A percentile compares a stretch with the other conserved stretches of the same genome.
Evolutionary conservation across 108 stramenopile species (phyloP).

Genomic region (Skeletonema tropicum): DNA sequence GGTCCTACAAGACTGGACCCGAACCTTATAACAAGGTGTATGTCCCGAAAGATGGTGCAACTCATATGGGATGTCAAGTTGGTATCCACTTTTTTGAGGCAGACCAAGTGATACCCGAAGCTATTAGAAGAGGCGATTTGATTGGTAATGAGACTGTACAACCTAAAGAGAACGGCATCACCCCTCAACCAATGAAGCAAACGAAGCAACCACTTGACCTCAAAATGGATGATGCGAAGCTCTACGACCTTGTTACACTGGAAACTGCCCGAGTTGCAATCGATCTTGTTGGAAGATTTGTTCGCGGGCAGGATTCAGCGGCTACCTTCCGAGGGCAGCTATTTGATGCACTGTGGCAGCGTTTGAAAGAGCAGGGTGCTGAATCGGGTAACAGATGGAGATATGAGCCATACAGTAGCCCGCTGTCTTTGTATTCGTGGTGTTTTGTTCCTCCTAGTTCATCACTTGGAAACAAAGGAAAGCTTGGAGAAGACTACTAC

Average conservation of each 20-base stretch:
- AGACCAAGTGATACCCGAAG: constrained; percentile 34
- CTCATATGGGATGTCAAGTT: constrained; percentile 31
- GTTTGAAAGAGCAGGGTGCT: constrained; percentile 32
- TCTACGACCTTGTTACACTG: constrained; percentile 27
- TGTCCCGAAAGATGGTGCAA: constrained; percentile 46
- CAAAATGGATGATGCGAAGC: constrained; percentile 31
- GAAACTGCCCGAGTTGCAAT: constrained; percentile 19
- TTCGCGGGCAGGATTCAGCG: constrained; percentile 16
- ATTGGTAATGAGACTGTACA: neutral
- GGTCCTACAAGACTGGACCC: constrained; percentile 43
- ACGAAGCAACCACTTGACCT: neutral
- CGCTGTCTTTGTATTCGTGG: constrained; percentile 32
- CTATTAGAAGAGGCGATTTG: constrained; percentile 22
- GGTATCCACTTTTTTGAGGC: constrained; percentile 45
- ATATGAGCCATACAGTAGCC: constrained; percentile 19
- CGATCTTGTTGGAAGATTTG: constrained; percentile 18
- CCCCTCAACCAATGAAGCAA: neutral
- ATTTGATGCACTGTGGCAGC: constrained; percentile 36
- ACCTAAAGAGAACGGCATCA: neutral
- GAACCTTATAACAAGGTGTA: constrained; percentile 52
- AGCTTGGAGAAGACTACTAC: constrained; percentile 35
- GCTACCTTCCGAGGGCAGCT: constrained; percentile 15
- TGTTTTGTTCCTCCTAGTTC: constrained; percentile 40
- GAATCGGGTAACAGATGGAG: constrained; percentile 28
- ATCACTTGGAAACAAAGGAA: constrained; percentile 22